These are phyloP conservation scores for Pseudogymnoascus sp. DNA, from an alignment of 2,329 filamentous ascomycete species.

Conservation along the genomic window DNA sequence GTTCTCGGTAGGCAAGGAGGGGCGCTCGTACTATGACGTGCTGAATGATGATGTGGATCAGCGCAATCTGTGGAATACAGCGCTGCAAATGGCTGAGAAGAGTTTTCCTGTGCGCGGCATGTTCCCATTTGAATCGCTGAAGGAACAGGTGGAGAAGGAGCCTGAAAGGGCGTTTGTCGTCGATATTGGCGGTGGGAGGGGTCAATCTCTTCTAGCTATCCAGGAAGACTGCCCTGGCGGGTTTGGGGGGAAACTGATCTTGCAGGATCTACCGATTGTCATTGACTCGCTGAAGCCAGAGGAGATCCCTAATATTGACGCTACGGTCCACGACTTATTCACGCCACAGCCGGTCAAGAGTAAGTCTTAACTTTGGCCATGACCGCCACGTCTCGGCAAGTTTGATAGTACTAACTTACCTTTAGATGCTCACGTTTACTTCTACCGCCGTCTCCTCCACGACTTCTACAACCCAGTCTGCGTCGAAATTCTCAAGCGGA, in stretches of 20 bases:
- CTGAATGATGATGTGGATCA: constrained; percentile 12
- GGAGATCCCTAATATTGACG: constrained; percentile 21
- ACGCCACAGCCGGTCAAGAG: constrained; percentile 23
- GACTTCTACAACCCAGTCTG: constrained; percentile 22
- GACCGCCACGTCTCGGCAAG: no score
- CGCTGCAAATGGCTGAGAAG: constrained; percentile 15
- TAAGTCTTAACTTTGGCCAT: constrained; percentile 4
- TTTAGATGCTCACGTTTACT: constrained; percentile 24
- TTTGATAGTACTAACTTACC: not conserved
- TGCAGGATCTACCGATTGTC: constrained; percentile 24
- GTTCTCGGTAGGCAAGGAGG: constrained; percentile 16
- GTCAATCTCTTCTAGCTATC: constrained; percentile 14
- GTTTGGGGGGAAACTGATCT: constrained; percentile 19
- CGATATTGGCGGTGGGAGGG: constrained; percentile 18
- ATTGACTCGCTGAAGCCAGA: constrained; percentile 17
- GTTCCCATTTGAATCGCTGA: constrained; percentile 16
- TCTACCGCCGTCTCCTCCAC: constrained; percentile 22
- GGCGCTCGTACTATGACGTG: constrained; percentile 19
- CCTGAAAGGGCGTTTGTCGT: constrained; percentile 13
- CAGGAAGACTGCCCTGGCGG: constrained; percentile 11
- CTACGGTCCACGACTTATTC: constrained; percentile 25
- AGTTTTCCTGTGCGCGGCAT: constrained; percentile 16
- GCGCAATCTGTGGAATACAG: constrained; percentile 17
- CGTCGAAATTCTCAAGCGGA: constrained; percentile 20
- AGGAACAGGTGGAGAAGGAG: constrained; percentile 11